Conservation (phyloP, 208 protist species). For the Acanthamoeba divionensis region DNA sequence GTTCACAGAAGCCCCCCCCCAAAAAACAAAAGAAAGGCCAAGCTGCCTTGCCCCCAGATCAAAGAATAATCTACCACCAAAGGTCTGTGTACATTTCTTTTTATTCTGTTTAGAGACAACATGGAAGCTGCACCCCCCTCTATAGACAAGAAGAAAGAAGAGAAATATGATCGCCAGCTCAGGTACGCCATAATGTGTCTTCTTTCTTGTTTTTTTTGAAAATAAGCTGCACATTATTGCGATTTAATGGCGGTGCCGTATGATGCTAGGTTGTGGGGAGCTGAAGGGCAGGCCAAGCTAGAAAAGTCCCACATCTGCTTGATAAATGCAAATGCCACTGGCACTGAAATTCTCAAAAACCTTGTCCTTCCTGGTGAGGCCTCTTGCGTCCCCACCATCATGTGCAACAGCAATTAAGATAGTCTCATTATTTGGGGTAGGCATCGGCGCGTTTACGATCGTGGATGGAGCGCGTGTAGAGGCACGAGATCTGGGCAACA, state of each 20-base stretch:
- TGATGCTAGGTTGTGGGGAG: slow-evolving; percentile 86
- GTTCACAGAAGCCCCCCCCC: no score
- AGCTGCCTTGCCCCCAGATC: no score
- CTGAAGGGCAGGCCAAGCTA: slow-evolving; percentile 88
- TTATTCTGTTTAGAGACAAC: no score
- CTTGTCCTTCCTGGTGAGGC: slow-evolving; percentile 87
- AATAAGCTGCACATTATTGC: neutral
- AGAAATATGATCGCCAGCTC: slow-evolving; percentile 90
- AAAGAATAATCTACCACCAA: no score
- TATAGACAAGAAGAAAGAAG: slow-evolving; percentile 57
- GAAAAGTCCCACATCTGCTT: slow-evolving; percentile 86
- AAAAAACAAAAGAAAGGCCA: no score
- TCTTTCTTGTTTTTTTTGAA: neutral
- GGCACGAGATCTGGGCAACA: slow-evolving; percentile 87
- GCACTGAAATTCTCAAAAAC: slow-evolving; percentile 94
- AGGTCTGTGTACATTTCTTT: no score
- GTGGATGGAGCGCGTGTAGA: slow-evolving; percentile 88
- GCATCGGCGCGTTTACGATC: slow-evolving; percentile 90
- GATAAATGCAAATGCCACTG: slow-evolving; percentile 87
- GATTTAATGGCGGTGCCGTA: neutral
- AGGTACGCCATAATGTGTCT: slow-evolving; percentile 63
- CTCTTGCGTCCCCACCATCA: no score
- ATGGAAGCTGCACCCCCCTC: no score
- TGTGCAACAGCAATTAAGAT: no score
- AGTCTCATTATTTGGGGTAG: slow-evolving; percentile 63